Evolutionary conservation across 2,329 filamentous ascomycete species (phyloP).

Genomic region (Paecilomyces sp.): DNA sequence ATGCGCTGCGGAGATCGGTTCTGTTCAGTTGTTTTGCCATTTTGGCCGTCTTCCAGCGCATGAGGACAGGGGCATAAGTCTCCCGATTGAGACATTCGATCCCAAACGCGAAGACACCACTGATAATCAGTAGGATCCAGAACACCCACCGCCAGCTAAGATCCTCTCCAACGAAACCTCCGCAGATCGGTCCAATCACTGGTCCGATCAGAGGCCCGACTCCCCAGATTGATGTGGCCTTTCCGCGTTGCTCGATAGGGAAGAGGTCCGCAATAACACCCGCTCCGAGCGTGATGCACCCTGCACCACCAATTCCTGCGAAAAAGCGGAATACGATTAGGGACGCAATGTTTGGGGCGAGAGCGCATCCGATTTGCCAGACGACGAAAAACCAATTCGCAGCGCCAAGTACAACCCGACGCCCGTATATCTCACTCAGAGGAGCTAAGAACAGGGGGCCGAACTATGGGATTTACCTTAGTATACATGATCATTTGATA

Average conservation of each 20-base stretch:
- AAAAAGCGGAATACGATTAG: constrained; percentile 60
- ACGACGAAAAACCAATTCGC: constrained; percentile 52
- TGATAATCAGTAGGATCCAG: constrained; percentile 36
- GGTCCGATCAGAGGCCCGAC: constrained; percentile 32
- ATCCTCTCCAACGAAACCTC: constrained; percentile 34
- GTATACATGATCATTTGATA: neutral
- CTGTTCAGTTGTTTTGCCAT: constrained; percentile 32
- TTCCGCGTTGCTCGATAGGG: constrained; percentile 32
- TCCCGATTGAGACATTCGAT: constrained; percentile 22
- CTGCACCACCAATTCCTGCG: constrained; percentile 38
- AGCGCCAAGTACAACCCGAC: constrained; percentile 52
- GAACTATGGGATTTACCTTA: neutral
- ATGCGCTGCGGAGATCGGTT: constrained; percentile 15
- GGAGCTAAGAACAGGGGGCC: constrained; percentile 60
- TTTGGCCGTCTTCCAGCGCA: constrained; percentile 23
- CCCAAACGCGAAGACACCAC: constrained; percentile 20
- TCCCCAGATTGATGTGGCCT: constrained; percentile 36
- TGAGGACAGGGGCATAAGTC: constrained; percentile 34
- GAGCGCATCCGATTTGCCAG: constrained; percentile 56
- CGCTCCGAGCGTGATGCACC: constrained; percentile 34
- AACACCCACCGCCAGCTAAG: constrained; percentile 43
- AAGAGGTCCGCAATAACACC: constrained; percentile 43
- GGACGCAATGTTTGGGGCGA: constrained; percentile 49
- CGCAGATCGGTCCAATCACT: constrained; percentile 26
- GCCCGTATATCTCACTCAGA: constrained; percentile 57